Evolutionary conservation across 768 basidiomycete species (phyloP).

Genomic region (Kwoniella botswanensis): DNA sequence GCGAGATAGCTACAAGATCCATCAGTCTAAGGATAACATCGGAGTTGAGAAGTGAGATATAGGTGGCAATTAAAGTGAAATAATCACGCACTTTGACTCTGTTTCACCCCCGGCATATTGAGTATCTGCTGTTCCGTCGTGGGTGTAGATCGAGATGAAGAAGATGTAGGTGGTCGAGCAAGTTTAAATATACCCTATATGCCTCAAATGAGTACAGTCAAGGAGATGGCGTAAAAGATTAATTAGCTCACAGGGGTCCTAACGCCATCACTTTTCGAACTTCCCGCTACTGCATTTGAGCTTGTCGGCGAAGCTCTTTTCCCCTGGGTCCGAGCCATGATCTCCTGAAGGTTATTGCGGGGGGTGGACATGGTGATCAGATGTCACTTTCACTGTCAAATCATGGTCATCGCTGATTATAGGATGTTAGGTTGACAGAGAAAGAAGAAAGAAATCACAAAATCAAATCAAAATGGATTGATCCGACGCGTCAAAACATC

Average conservation of each 20-base stretch:
- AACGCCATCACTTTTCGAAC: background rate
- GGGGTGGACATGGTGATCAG: slow-evolving; percentile 28
- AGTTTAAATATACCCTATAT: slow-evolving; percentile 4
- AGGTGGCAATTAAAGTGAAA: slow-evolving; percentile 3
- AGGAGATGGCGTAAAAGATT: background rate
- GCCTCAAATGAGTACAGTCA: background rate
- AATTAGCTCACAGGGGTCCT: slow-evolving; percentile 11
- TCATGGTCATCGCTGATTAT: background rate
- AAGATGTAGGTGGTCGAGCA: background rate
- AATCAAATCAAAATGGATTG: background rate
- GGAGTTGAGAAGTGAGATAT: background rate
- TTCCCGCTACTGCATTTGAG: slow-evolving; percentile 7
- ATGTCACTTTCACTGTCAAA: background rate
- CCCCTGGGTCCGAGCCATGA: slow-evolving; percentile 28
- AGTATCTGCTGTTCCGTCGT: background rate
- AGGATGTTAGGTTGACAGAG: background rate
- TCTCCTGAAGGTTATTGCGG: slow-evolving; percentile 38
- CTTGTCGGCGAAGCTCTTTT: slow-evolving; percentile 5
- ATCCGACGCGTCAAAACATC: slow-evolving; percentile 14
- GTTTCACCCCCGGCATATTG: background rate
- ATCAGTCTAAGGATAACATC: too few relatives aligned
- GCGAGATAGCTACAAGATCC: background rate
- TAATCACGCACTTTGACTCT: background rate
- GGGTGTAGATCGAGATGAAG: background rate
- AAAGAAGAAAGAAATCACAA: slow-evolving; percentile 6